A percentile compares a stretch with the other conserved stretches of the same genome.
These are phyloP conservation scores for Geosmithia putterillii DNA, from an alignment of 2,329 filamentous ascomycete genomes.

Conservation along the genomic window DNA sequence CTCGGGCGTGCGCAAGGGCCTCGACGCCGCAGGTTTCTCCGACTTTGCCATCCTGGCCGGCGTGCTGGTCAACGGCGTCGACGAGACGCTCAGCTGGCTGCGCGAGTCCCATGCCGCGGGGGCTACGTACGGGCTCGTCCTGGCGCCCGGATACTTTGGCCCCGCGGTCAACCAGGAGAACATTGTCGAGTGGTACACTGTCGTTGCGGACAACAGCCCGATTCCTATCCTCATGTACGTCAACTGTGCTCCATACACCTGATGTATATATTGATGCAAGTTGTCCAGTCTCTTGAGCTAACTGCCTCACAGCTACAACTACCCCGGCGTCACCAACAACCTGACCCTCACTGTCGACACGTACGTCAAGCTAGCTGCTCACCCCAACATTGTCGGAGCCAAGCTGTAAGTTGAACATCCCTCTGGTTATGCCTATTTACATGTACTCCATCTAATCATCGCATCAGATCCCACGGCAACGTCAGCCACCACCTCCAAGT, in stretches of 20 bases:
- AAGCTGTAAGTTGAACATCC: slow-evolving; percentile 32
- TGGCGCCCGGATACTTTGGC: slow-evolving; percentile 56
- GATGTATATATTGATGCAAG: no score
- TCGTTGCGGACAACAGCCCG: slow-evolving; percentile 46
- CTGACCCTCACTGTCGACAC: slow-evolving; percentile 45
- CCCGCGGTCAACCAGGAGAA: slow-evolving; percentile 43
- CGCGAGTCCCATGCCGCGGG: slow-evolving; percentile 3
- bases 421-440: not conserved
- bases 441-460: not conserved
- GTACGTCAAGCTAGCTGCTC: slow-evolving; percentile 42
- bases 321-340: slow-evolving; percentile 55
- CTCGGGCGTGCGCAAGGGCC: slow-evolving; percentile 36
- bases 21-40: slow-evolving; percentile 41
- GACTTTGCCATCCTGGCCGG: slow-evolving; percentile 43
- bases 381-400: slow-evolving; percentile 55
- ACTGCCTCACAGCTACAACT: slow-evolving; percentile 27
- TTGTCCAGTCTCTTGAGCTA: not conserved
- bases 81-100: slow-evolving; percentile 5
- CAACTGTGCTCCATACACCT: not conserved
- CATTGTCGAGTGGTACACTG: slow-evolving; percentile 46
- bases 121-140: slow-evolving; percentile 27
- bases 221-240: slow-evolving; percentile 49
- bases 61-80: slow-evolving; percentile 36
- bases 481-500: slow-evolving; percentile 53
- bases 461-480: slow-evolving; percentile 42